Conservation (phyloP, 192 early-diverging fungal genomes). For the Gigaspora rosea region DNA sequence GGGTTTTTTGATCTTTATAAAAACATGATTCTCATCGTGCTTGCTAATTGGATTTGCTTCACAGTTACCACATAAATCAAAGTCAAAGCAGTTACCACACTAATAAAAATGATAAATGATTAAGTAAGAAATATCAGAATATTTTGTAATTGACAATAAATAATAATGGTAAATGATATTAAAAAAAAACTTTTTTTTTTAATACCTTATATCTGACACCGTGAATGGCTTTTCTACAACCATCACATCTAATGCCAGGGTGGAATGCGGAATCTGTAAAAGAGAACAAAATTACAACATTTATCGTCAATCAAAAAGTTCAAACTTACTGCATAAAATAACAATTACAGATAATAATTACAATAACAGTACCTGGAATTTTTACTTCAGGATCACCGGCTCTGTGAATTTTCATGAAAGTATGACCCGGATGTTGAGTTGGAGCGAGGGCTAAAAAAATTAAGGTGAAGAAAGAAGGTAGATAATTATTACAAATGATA, state of each 20-base stretch:
- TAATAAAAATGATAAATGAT: conserved; percentile 15
- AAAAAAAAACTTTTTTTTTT: not conserved
- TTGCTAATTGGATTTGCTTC: conserved; percentile 37
- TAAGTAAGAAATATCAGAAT: not conserved
- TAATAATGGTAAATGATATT: not conserved
- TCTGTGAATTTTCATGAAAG: conserved; percentile 40
- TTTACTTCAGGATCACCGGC: conserved; percentile 38
- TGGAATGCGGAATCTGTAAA: conserved; percentile 35
- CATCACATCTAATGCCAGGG: conserved; percentile 49
- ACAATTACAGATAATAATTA: conserved; percentile 14
- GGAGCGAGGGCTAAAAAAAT: conserved; percentile 34
- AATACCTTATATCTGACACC: conserved; percentile 57
- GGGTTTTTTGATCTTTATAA: conserved; percentile 52
- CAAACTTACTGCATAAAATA: not conserved
- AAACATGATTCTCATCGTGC: conserved; percentile 49
- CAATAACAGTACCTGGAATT: conserved; percentile 24
- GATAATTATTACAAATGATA: not conserved
- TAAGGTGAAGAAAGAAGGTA: not conserved
- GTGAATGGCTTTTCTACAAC: conserved; percentile 43
- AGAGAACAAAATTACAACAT: not conserved
- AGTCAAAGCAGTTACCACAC: conserved; percentile 61
- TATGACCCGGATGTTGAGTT: conserved; percentile 46
- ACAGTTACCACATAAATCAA: conserved; percentile 68
- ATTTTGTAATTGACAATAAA: not conserved
- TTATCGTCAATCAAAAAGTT: not conserved